Evolutionary conservation across 495 filamentous ascomycete species (phyloP), one percentile per base, ranked within the genome.

Genomic region (Penicillium silybi): DNA sequence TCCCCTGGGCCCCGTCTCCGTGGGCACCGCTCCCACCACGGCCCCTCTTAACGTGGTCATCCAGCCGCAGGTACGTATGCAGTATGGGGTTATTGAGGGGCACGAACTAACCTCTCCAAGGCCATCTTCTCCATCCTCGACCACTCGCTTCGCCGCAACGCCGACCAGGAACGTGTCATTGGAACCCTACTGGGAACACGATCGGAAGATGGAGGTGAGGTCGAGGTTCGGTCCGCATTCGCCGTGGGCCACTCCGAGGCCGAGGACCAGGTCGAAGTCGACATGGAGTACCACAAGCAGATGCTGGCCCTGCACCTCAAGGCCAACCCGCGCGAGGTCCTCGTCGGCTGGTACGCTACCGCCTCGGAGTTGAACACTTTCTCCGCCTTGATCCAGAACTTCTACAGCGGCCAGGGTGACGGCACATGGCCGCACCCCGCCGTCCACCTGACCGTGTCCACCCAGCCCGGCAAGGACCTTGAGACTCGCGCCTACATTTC

Each of bases 271-370:
- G 93, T 98, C 61, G 93, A 98, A 67, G 95, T 98, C 53, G 93
- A 98, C 71, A 96, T 98, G 82, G 93, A 97, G 72, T 98, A 97
- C 68, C 93, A 98, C 73, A 97, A 97, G 81, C 89, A 92, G 68
- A 97, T 98, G 93, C 83, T 97, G 16, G 85, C 85, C 16, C 78
- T 98, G 56, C 92, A 96, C 67, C 82, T 96, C 57, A 90, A 90
- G 77, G 92, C 91, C 16, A 90, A 91, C 72, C 93, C 95, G 11
- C 86, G 89, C 68, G 93, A 98, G 72, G 84, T 92, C 22, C 81
- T 98, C 17, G 85, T 98, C 26, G 93, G 93, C 60, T 98, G 93
- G 93, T 98, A 98, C 76, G 95, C 95, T 54, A 98, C 95, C 17
- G 89, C 86, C 61, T 82, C 86, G 60, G 90, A 96, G 73, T 82